phyloP scores from a whole-genome alignment of 2,329 filamentous ascomycete genomes.

The Calonectria pteridis region DNA sequence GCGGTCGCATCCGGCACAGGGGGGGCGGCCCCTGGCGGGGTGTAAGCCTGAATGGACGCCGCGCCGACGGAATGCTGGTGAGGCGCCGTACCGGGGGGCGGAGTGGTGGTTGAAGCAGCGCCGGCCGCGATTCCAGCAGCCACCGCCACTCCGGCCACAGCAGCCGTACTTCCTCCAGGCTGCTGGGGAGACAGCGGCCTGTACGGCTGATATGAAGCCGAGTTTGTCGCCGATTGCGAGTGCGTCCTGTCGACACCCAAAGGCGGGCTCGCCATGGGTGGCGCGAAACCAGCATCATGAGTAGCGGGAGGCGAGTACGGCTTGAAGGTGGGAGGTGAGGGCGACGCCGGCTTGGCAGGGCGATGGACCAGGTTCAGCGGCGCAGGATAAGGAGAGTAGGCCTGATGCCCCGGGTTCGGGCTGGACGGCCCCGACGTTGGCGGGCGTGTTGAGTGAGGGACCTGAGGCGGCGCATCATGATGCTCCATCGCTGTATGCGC shows the following conservation, averaged over 20 bases:
- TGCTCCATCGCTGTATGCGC: conserved; percentile 22
- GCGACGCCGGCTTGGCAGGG: conserved; percentile 35
- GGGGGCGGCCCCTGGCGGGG: conserved; percentile 19
- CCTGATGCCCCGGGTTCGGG: conserved; percentile 23
- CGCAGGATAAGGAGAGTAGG: conserved; percentile 41
- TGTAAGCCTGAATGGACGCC: conserved; percentile 42
- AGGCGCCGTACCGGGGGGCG: conserved; percentile 13
- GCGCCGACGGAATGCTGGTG: conserved; percentile 30
- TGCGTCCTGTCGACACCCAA: conserved; percentile 27
- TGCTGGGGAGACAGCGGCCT: conserved; percentile 36
- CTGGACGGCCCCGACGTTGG: conserved; percentile 24
- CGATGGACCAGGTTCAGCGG: conserved; percentile 45
- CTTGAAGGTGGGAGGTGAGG: conserved; percentile 41
- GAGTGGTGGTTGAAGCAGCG: conserved; percentile 22
- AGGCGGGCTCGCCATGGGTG: conserved; percentile 22
- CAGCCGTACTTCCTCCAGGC: conserved; percentile 11
- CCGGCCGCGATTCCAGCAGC: conserved; percentile 5
- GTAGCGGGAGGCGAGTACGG: conserved; percentile 44
- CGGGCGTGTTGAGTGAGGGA: conserved; percentile 34
- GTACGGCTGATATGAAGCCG: conserved; percentile 47
- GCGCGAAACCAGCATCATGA: conserved; percentile 24
- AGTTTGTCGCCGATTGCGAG: conserved; percentile 35
- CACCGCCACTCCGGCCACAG: conserved; percentile 14
- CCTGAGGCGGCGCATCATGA: conserved; percentile 21
- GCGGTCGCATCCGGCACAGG: conserved; percentile 12